These are phyloP conservation scores for Aspergillus melleus DNA, from an alignment of 2,329 filamentous ascomycete genomes.

Conservation along the genomic window DNA sequence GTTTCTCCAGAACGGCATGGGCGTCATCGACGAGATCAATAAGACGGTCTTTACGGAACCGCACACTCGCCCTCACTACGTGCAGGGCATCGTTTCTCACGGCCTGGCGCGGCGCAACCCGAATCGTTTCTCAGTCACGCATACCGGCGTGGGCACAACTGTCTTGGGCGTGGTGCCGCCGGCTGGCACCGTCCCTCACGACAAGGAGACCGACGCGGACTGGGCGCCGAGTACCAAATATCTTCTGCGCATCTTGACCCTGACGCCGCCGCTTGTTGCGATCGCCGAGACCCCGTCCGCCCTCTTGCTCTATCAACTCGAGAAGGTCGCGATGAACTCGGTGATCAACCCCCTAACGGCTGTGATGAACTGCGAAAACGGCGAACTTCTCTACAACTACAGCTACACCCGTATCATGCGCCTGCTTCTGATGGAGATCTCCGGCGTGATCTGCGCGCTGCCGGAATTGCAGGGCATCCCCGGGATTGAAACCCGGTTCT, in stretches of 20 bases:
- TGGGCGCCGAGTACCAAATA: constrained; percentile 53
- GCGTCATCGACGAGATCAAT: constrained; percentile 77
- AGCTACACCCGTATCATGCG: constrained; percentile 66
- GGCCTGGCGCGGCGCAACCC: constrained; percentile 48
- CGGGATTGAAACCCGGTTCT: constrained; percentile 60
- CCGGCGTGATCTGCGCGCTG: constrained; percentile 67
- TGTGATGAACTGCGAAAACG: constrained; percentile 74
- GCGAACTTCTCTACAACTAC: constrained; percentile 67
- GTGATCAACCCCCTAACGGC: constrained; percentile 81
- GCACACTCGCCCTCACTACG: constrained; percentile 67
- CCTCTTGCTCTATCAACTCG: constrained; percentile 73
- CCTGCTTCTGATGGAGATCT: constrained; percentile 72
- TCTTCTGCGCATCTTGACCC: constrained; percentile 64
- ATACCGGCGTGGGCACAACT: constrained; percentile 61
- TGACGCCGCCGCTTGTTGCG: constrained; percentile 62
- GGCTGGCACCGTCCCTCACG: constrained; percentile 14
- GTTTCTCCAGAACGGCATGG: constrained; percentile 79
- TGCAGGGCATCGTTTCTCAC: constrained; percentile 68
- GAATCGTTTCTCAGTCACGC: constrained; percentile 54
- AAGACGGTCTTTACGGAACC: constrained; percentile 67
- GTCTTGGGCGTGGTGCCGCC: constrained; percentile 54
- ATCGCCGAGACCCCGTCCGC: constrained; percentile 58
- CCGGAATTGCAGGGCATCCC: constrained; percentile 70
- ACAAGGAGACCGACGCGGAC: constrained; percentile 25
- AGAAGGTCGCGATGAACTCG: constrained; percentile 72